A percentile compares a stretch with the other conserved stretches of the same genome.
These are phyloP conservation scores for Chromosphaera perkinsii DNA, from an alignment of 208 protist species.

Conservation along the genomic window DNA sequence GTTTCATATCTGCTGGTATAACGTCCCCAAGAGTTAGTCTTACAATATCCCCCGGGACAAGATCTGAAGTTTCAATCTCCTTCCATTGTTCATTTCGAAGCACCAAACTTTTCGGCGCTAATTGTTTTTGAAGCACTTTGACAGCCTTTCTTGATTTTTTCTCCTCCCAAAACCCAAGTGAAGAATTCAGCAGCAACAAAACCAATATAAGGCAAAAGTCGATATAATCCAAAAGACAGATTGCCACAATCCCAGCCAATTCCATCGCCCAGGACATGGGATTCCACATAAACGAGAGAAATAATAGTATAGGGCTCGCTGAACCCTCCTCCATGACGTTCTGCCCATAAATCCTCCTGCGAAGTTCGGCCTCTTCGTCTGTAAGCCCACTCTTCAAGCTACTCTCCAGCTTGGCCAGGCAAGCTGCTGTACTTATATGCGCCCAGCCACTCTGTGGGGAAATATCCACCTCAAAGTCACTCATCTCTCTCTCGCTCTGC, in stretches of 20 bases:
- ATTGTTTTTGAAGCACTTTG: slow-evolving; percentile 73
- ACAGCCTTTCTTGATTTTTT: slow-evolving; percentile 76
- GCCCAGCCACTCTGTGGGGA: no score
- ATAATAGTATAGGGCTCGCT: no score
- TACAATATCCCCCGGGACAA: slow-evolving; percentile 86
- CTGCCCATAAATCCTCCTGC: no score
- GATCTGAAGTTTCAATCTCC: slow-evolving; percentile 42
- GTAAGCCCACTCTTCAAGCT: no score
- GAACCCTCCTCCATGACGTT: no score
- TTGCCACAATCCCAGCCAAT: slow-evolving; percentile 54
- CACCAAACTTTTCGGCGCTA: slow-evolving; percentile 70
- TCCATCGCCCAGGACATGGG: slow-evolving; percentile 53
- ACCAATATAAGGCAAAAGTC: slow-evolving; percentile 58
- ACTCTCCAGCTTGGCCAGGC: no score
- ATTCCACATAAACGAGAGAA: slow-evolving; percentile 37
- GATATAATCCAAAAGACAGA: slow-evolving; percentile 51
- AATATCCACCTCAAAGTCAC: no score
- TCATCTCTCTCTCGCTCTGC: no score
- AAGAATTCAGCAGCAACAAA: slow-evolving; percentile 60
- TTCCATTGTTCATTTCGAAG: slow-evolving; percentile 67
- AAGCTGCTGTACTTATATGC: no score
- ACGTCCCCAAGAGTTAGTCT: slow-evolving; percentile 76
- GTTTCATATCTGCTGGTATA: slow-evolving; percentile 79
- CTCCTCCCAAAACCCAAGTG: slow-evolving; percentile 79
- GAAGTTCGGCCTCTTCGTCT: no score